Percentiles rank a stretch among this genome's conserved stretches.
phyloP scores from a whole-genome alignment of 2,329 filamentous ascomycete species.

The Monosporascus sp. region DNA sequence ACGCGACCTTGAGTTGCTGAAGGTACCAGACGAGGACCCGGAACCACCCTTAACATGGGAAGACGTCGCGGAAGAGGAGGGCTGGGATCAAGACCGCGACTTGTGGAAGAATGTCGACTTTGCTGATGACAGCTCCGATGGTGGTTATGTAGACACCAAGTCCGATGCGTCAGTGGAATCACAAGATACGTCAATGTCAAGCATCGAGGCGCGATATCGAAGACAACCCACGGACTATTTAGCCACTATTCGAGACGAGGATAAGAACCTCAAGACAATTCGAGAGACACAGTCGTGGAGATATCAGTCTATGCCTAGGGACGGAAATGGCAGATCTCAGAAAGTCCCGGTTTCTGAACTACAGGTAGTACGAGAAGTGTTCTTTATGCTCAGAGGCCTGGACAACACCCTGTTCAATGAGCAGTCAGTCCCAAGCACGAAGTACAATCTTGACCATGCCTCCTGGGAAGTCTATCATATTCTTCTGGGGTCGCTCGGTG shows the following conservation, averaged over 20 bases:
- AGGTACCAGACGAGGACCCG: conserved; percentile 35
- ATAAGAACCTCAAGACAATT: conserved; percentile 29
- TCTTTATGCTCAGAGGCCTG: conserved; percentile 82
- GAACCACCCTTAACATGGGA: conserved; percentile 63
- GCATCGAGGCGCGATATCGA: conserved; percentile 21
- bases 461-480: conserved; percentile 46
- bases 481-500: conserved; percentile 40
- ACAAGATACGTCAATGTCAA: conserved; percentile 31
- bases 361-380: conserved; percentile 66
- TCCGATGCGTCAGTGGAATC: conserved; percentile 30
- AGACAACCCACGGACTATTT: conserved; percentile 29
- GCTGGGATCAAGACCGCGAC: conserved; percentile 59
- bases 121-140: conserved; percentile 59
- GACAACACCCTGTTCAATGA: conserved; percentile 64
- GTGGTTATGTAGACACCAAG: conserved; percentile 39
- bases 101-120: conserved; percentile 68
- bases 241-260: conserved; percentile 27
- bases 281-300: conserved; percentile 44
- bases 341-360: conserved; percentile 59
- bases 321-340: conserved; percentile 26
- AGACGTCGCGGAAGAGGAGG: conserved; percentile 71
- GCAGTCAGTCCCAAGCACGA: conserved; percentile 31
- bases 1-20: conserved; percentile 53
- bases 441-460: conserved; percentile 42
- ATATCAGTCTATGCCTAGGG: conserved; percentile 14